These are phyloP conservation scores for Solanum chacoense DNA, from an alignment of 305 asterid genomes.

Conservation along the genomic window DNA sequence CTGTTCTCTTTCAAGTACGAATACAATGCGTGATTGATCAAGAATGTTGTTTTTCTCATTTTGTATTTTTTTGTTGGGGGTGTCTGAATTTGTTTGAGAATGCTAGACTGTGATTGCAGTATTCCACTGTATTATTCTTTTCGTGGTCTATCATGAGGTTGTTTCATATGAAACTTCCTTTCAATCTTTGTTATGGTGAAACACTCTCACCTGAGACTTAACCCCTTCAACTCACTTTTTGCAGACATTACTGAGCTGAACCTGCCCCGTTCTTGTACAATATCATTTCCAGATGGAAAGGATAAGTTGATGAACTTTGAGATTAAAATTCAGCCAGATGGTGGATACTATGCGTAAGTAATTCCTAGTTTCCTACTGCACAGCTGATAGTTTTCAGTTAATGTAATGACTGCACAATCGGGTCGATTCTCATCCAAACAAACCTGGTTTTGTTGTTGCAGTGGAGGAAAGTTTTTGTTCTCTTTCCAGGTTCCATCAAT, in stretches of 20 bases:
- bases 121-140: not conserved
- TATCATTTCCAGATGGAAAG: slow-evolving; percentile 25
- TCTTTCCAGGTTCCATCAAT: slow-evolving; percentile 22
- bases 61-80: not conserved
- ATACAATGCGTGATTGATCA: not conserved
- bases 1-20: not conserved
- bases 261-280: slow-evolving; percentile 24
- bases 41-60: not conserved
- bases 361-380: not conserved
- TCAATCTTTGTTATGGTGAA: not conserved
- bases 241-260: slow-evolving; percentile 30
- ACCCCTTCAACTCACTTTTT: not conserved
- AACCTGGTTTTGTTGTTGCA: slow-evolving; percentile 4
- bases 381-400: not conserved
- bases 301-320: slow-evolving; percentile 30
- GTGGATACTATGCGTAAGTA: slow-evolving; percentile 26
- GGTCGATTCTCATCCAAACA: not conserved
- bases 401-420: not conserved
- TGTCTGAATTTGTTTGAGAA: not conserved
- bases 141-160: not conserved
- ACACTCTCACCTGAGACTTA: not conserved
- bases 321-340: slow-evolving; percentile 22
- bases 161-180: not conserved
- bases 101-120: not conserved
- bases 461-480: slow-evolving; percentile 26